Base-by-base conservation (phyloP, 1,284 basidiomycete genomes). In the Stygiomarasmius scandens region DNA sequence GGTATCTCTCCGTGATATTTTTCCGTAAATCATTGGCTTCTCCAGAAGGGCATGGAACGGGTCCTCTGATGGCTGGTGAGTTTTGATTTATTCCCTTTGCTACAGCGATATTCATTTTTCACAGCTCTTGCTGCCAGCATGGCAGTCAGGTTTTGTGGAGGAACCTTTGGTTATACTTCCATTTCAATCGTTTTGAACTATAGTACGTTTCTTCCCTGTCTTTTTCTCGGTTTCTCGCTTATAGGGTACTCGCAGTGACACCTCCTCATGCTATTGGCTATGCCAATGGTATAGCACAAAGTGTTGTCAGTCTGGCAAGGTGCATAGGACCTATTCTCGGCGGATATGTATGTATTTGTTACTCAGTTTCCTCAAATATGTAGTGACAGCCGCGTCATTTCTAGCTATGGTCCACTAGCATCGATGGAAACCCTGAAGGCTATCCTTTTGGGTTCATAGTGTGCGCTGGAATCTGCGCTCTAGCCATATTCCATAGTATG, bases 271-370 rank as follows among this genome's bases (percentile, higher is more conserved):
- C 88, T 16, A 82, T 93, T 24, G 89, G 90, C 16, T 84, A 86
- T 59, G 88, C 90, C 2, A 93, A 93, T 64, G 91, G 91, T 19
- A 83, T 90, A 41, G 90, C 89, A 0, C 90, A 93, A 70, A 92
- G 89, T 67, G 90, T 92, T 41, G 91, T 91, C 62, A 91, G 89
- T 67, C 81, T 93, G 29, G 90, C 90, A 19, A 83, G 90, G 38
- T 92, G 89, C 70, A 65, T 88, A 32, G 90, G 90, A 16, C 90
- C 90, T 36, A 82, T 92, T 41, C 76, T 92, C n/a, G 89, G 89
- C 49, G 89, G 90, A 46, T 87, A 84, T 66, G 89, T 90, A 64
- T 69, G 87, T 78, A 24, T 45, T 53, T 48, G 2, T 20, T 38
- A 22, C 6, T 38, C 20, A 8, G n/a, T 22, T 12, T 47, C 45